phyloP scores from a whole-genome alignment of 176 grass and related monocot species.

The Phyllostachys edulis region DNA sequence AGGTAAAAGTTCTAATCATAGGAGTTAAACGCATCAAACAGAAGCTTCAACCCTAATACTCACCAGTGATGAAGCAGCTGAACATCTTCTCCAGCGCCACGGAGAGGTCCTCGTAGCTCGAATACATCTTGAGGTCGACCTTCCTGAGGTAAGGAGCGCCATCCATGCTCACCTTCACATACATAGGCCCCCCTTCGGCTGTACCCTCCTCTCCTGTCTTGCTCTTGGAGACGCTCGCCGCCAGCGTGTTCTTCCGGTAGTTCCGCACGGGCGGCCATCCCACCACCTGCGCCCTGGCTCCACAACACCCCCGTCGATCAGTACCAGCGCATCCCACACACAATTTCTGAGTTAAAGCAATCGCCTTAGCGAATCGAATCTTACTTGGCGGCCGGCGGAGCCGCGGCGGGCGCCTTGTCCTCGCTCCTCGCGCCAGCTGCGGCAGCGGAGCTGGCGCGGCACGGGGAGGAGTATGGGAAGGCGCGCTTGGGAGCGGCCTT shows the following conservation, averaged over 20 bases:
- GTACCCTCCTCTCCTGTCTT: constrained; percentile 38
- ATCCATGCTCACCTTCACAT: constrained; percentile 83
- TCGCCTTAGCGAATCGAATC: neutral
- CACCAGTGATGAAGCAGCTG: constrained; percentile 72
- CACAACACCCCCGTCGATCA: neutral
- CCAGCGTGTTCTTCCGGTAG: constrained; percentile 70
- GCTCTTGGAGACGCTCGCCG: constrained; percentile 42
- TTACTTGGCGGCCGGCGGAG: constrained; percentile 53
- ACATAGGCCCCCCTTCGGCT: constrained; percentile 32
- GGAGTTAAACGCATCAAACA: neutral
- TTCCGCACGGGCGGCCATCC: constrained; percentile 83
- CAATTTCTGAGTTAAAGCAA: neutral
- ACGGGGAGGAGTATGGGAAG: constrained; percentile 34
- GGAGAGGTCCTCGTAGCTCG: constrained; percentile 61
- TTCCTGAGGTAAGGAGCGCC: constrained; percentile 73
- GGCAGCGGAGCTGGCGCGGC: neutral
- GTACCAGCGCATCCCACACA: neutral
- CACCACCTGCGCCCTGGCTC: constrained; percentile 68
- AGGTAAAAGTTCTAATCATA: neutral
- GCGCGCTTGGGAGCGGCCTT: constrained; percentile 50
- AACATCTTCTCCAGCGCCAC: constrained; percentile 68
- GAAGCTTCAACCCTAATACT: neutral
- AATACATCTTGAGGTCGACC: constrained; percentile 69
- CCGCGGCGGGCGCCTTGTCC: constrained; percentile 1
- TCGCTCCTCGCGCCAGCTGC: neutral